Evolutionary conservation across 805 yeast species (phyloP).

Genomic region (Babjeviella inositovora): DNA sequence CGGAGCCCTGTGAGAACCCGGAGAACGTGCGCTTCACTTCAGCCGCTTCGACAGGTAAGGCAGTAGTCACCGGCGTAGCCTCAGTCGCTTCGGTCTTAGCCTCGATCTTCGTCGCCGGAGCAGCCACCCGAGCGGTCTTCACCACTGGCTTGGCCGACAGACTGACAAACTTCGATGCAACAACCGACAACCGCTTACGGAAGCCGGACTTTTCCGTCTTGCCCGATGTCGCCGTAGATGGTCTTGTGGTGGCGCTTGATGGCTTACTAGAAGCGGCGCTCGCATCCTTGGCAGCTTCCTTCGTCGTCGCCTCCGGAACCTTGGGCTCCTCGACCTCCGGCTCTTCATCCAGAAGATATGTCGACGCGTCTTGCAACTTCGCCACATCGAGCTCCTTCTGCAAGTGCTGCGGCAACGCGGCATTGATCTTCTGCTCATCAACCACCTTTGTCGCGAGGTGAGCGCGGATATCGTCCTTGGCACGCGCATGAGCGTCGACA

Average conservation of each 20-base stretch:
- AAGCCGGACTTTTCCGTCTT: no score
- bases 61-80: constrained; percentile 3
- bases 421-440: constrained; percentile 31
- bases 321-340: no score
- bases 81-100: constrained; percentile 11
- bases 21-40: constrained; percentile 17
- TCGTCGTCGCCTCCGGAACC: no score
- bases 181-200: no score
- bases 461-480: constrained; percentile 1
- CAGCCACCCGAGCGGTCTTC: constrained; percentile 6
- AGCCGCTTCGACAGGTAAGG: constrained; percentile 3
- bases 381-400: no score
- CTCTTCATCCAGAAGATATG: no score
- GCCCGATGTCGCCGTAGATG: no score
- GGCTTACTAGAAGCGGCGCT: no score
- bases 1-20: constrained; percentile 29
- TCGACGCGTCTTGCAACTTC: no score
- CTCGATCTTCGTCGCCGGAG: constrained; percentile 8
- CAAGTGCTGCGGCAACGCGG: constrained; percentile 35
- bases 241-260: no score
- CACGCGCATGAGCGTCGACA: background rate
- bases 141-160: no score
- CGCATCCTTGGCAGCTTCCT: constrained; percentile 6
- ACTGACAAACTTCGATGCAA: no score
- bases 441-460: background rate